A percentile compares a stretch with the other conserved stretches of the same genome.
These are phyloP conservation scores for Cardamine occulta DNA, from an alignment of 345 rosid species.

Conservation along the genomic window DNA sequence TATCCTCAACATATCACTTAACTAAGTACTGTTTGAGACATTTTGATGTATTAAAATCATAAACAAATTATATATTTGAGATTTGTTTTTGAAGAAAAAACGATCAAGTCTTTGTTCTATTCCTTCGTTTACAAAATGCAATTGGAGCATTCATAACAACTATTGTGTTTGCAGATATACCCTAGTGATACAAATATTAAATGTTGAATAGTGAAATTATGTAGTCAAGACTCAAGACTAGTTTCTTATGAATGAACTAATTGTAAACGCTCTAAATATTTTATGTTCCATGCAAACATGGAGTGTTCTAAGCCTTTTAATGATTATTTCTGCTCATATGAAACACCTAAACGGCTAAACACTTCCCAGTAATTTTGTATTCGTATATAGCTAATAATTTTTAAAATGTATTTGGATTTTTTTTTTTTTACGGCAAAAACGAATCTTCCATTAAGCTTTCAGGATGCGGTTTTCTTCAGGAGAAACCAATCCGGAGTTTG, in stretches of 20 bases:
- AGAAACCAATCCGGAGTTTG: no score
- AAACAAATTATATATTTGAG: neutral
- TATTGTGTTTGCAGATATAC: neutral
- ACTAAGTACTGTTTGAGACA: constrained; percentile 3
- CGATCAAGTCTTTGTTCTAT: neutral
- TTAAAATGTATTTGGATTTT: neutral
- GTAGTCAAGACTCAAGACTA: neutral
- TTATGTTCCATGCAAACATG: neutral
- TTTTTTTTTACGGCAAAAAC: no score
- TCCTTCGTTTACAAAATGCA: neutral
- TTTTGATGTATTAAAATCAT: constrained; percentile 19
- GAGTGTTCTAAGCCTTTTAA: neutral
- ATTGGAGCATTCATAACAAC: neutral
- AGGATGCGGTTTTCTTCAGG: no score
- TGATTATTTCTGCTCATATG: neutral
- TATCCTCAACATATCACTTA: constrained; percentile 27
- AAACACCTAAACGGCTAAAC: neutral
- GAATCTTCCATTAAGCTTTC: no score
- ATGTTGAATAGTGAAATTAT: neutral
- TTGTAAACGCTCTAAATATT: neutral
- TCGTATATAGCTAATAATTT: neutral
- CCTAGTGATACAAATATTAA: neutral
- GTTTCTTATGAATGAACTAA: neutral
- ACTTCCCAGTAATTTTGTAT: neutral
- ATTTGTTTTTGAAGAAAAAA: neutral